Conservation (phyloP, 495 filamentous ascomycete species). For the Penicillium longicatenatum region DNA sequence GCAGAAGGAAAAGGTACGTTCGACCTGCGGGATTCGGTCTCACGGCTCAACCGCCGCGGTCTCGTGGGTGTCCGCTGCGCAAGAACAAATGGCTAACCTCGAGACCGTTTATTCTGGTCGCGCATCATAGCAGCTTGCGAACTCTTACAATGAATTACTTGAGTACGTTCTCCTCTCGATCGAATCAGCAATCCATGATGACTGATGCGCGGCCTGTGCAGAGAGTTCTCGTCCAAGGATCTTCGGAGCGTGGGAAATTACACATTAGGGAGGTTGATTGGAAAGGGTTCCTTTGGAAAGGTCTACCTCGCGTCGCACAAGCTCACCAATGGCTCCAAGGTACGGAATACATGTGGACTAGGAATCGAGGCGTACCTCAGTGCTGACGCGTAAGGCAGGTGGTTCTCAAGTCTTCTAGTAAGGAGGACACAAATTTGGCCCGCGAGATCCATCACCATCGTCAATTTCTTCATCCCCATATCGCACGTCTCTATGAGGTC, state of each 20-base stretch:
- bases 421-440: slow-evolving; percentile 91
- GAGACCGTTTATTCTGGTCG: slow-evolving; percentile 14
- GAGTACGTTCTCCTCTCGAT: slow-evolving; percentile 61
- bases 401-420: slow-evolving; percentile 95
- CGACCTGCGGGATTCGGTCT: neutral
- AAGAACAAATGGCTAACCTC: slow-evolving; percentile 20
- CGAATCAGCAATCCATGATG: neutral
- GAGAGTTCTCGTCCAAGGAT: slow-evolving; percentile 93
- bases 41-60: neutral
- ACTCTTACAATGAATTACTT: slow-evolving; percentile 93
- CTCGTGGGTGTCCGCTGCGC: slow-evolving; percentile 1
- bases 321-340: slow-evolving; percentile 98
- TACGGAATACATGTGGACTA: slow-evolving; percentile 41
- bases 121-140: slow-evolving; percentile 70
- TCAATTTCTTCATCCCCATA: slow-evolving; percentile 97
- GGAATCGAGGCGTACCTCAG: neutral
- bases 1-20: slow-evolving; percentile 85
- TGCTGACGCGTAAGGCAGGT: slow-evolving; percentile 57
- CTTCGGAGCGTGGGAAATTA: slow-evolving; percentile 94
- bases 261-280: slow-evolving; percentile 84
- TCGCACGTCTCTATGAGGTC: slow-evolving; percentile 94
- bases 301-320: slow-evolving; percentile 97
- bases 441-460: slow-evolving; percentile 98
- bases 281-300: slow-evolving; percentile 97
- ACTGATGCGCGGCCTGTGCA: slow-evolving; percentile 39